Percentiles rank a stretch among this genome's conserved stretches.
These are phyloP conservation scores for Barbatosphaeria neglecta DNA, from an alignment of 495 filamentous ascomycete species.

Conservation along the genomic window DNA sequence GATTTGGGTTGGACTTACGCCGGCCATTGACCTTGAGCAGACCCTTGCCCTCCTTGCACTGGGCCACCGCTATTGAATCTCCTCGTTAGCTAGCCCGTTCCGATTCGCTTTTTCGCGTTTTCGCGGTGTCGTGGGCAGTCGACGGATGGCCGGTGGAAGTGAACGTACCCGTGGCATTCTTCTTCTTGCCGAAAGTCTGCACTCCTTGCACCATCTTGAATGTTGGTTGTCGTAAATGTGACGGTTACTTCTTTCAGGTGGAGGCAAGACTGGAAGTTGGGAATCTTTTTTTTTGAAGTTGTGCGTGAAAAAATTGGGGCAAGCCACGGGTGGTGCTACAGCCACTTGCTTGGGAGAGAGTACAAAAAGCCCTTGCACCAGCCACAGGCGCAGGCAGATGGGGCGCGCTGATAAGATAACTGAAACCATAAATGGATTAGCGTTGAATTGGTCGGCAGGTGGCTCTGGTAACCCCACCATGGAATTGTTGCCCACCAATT, in stretches of 20 bases:
- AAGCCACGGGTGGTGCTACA: neutral
- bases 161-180: constrained; percentile 25
- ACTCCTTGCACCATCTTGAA: constrained; percentile 26
- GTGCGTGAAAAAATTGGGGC: neutral
- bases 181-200: constrained; percentile 30
- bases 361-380: neutral
- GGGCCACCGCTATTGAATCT: constrained; percentile 21
- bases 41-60: constrained; percentile 39
- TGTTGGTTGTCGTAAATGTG: constrained; percentile 12
- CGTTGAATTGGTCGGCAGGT: too few species aligned
- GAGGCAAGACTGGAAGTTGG: neutral
- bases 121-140: too few species aligned
- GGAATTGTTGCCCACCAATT: neutral
- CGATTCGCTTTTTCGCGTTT: too few species aligned
- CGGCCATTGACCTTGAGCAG: constrained; percentile 98
- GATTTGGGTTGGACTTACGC: constrained; percentile 17
- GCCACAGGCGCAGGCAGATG: neutral
- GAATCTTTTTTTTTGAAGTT: neutral
- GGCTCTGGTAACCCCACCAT: neutral
- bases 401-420: neutral
- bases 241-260: neutral
- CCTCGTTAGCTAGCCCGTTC: neutral
- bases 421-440: too few species aligned
- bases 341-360: neutral
- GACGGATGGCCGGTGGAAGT: too few species aligned